Evolutionary conservation across 805 yeast species (phyloP), one percentile per base, ranked within the genome.

Genomic region (Schwanniomyces yamadae): DNA sequence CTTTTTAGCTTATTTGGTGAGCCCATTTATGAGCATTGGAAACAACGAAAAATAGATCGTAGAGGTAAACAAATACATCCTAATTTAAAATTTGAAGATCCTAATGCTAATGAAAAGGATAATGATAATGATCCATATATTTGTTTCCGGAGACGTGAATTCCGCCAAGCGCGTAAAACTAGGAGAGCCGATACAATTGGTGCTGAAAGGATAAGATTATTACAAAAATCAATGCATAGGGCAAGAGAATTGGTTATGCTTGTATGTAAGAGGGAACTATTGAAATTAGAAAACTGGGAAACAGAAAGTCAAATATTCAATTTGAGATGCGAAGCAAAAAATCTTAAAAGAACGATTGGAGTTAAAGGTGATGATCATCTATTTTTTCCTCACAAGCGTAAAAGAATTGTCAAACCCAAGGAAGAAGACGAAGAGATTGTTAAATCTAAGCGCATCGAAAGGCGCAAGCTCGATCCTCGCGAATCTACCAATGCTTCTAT

Each of bases 121-220:
- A 67, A 68, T 39, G 97, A 90, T 52, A 77, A 76, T 41, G 97
- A 93, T 59, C 98, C 99, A 1, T 93, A 93, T 59, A 83, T 88
- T 26, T 88, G 97, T 66, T 93, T 93, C 70, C 78, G 99, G 52
- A 80, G 96, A 48, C 83, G 99, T 59, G 98, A 90, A 54, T 83
- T 88, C 46, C 79, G 99, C 46, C 97, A 86, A 55, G 93, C 95
- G 20, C 83, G 99, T 59, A 93, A 93, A 59, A 93, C 99, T 0
- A 79, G 99, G 59, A 78, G 98, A 45, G 86, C 96, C 0, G 99
- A 93, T 64, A 77, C 85, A 22, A 85, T 88, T 49, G 88, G 93
- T 48, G 82, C 89, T 10, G 97, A 90, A 59, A 78, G 90, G 45
- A 69, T 93, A 33, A 74, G 93, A 15, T 57, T 76, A 38, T 66